Evolutionary conservation across 495 filamentous ascomycete genomes (phyloP).

Genomic region (Penicillium mononematosum): DNA sequence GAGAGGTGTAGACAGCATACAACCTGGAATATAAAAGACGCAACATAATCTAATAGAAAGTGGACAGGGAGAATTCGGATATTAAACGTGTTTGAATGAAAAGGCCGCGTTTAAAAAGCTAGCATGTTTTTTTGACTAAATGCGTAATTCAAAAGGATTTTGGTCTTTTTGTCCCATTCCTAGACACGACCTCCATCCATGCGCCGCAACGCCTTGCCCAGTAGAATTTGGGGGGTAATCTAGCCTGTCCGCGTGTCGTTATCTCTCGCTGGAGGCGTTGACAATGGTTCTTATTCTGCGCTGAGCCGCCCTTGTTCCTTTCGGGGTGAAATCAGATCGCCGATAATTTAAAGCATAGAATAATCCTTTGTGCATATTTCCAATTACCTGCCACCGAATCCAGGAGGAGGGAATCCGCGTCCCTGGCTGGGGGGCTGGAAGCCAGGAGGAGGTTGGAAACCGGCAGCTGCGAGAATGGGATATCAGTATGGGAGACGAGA

Average conservation of each 20-base stretch:
- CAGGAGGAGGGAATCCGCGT: constrained; percentile 71
- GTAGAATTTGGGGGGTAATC: constrained; percentile 35
- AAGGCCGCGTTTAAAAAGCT: constrained; percentile 14
- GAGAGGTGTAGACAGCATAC: background rate
- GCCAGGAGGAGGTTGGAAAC: constrained; percentile 70
- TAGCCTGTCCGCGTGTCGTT: constrained; percentile 20
- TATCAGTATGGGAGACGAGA: constrained; percentile 20
- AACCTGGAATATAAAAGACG: background rate
- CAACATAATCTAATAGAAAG: background rate
- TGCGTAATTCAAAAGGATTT: constrained; percentile 30
- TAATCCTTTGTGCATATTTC: constrained; percentile 20
- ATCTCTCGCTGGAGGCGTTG: constrained; percentile 11
- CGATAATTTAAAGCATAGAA: constrained; percentile 23
- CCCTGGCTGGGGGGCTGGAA: constrained; percentile 64
- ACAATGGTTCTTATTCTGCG: constrained; percentile 9
- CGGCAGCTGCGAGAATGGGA: constrained; percentile 40
- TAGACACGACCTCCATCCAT: constrained; percentile 41
- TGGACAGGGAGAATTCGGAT: background rate
- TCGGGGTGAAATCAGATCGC: constrained; percentile 21
- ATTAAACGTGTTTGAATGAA: background rate
- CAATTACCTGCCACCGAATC: constrained; percentile 71
- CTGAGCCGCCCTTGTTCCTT: constrained; percentile 11
- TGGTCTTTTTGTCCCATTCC: constrained; percentile 32
- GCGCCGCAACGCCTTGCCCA: constrained; percentile 51
- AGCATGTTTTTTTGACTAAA: constrained; percentile 34